Evolutionary conservation across 495 filamentous ascomycete genomes (phyloP).

Genomic region (Lepraria neglecta): DNA sequence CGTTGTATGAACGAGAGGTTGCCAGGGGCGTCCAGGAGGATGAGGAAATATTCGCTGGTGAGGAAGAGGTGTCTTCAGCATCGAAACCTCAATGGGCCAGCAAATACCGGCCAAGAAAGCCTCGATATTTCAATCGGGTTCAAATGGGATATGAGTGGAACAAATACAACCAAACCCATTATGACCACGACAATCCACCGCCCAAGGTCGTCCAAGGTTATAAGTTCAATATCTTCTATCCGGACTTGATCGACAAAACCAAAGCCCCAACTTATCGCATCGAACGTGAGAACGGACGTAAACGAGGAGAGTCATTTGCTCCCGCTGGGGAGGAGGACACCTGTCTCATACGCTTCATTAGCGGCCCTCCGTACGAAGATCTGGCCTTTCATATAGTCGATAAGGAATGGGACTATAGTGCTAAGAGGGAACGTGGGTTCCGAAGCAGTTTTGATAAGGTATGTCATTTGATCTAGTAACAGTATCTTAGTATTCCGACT

Average conservation of each 20-base stretch:
- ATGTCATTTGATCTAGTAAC: constrained; percentile 31
- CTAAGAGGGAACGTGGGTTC: constrained; percentile 90
- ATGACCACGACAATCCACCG: constrained; percentile 97
- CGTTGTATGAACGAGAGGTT: constrained; percentile 86
- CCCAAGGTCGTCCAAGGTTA: constrained; percentile 98
- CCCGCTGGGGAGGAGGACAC: constrained; percentile 97
- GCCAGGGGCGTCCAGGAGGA: constrained; percentile 87
- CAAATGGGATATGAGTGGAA: constrained; percentile 99
- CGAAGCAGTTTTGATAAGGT: constrained; percentile 97
- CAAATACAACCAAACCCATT: constrained; percentile 99
- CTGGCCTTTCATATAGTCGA: constrained; percentile 97
- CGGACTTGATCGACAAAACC: constrained; percentile 92
- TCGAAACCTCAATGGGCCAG: constrained; percentile 74
- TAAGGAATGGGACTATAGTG: constrained; percentile 98
- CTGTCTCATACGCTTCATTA: constrained; percentile 91
- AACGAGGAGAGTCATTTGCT: constrained; percentile 84
- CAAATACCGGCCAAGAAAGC: constrained; percentile 89
- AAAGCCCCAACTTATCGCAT: constrained; percentile 94
- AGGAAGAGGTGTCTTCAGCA: constrained; percentile 67
- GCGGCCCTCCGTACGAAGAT: constrained; percentile 94
- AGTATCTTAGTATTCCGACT: too few species aligned
- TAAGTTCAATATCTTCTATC: constrained; percentile 99
- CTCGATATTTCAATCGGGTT: constrained; percentile 94
- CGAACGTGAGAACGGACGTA: constrained; percentile 82
- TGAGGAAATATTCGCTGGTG: constrained; percentile 91